Evolutionary conservation across 352 stramenopile species (phyloP).

Genomic region (Plasmopara viticola): DNA sequence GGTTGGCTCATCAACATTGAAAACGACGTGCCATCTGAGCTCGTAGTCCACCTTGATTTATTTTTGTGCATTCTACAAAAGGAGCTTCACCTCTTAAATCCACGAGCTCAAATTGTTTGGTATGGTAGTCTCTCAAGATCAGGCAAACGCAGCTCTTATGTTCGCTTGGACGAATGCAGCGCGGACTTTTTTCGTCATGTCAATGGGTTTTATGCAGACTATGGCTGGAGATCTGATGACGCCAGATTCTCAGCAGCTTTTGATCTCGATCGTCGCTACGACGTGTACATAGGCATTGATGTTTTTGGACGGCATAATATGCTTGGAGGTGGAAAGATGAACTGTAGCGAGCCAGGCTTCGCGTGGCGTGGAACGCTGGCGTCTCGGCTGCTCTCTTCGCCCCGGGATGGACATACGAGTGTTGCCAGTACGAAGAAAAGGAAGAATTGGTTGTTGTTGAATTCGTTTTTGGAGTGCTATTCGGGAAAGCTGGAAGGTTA

Average conservation of each 20-base stretch:
- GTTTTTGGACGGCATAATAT: constrained; percentile 40
- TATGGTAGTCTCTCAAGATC: constrained; percentile 37
- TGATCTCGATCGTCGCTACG: constrained; percentile 37
- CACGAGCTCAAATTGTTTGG: constrained; percentile 39
- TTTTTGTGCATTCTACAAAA: constrained; percentile 30
- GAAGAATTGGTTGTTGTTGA: constrained; percentile 25
- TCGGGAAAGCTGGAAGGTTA: constrained; percentile 27
- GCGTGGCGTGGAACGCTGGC: constrained; percentile 31
- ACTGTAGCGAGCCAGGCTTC: constrained; percentile 26
- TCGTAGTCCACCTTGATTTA: constrained; percentile 20
- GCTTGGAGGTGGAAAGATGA: constrained; percentile 30
- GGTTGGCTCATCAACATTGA: no score
- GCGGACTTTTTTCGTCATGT: constrained; percentile 37
- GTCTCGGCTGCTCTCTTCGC: constrained; percentile 35
- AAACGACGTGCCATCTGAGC: no score
- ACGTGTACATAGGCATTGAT: constrained; percentile 58
- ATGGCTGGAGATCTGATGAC: constrained; percentile 40
- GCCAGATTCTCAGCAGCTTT: constrained; percentile 37
- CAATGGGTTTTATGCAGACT: constrained; percentile 47
- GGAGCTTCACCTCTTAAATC: constrained; percentile 19
- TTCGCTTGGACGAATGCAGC: constrained; percentile 34
- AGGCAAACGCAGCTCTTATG: constrained; percentile 30
- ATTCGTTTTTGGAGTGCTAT: constrained; percentile 29
- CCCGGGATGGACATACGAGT: neutral
- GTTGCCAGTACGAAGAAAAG: constrained; percentile 25